Base-by-base conservation (phyloP, 345 rosid genomes). In the Laguncularia racemosa region DNA sequence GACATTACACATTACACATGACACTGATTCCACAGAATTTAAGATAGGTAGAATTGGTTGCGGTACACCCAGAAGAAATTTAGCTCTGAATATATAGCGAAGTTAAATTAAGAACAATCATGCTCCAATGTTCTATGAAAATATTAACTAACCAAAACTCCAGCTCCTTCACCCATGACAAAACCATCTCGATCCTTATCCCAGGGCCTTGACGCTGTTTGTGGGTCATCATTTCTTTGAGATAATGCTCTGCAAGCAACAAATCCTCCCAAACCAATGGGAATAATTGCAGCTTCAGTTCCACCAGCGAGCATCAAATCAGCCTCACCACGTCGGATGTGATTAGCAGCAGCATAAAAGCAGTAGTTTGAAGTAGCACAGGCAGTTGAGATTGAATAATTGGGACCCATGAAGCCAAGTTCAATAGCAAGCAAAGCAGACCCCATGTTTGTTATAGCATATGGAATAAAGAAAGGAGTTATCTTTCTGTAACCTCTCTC, bases 241-340 rank as follows among this genome's bases (percentile, higher is more conserved):
- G 99, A 95, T 56, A 95, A 62, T 10, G 97, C 99, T 78, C 99
- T 82, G 46, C 97, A 95, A 16, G 99, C 99, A 64, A 88, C 91
- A 68, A 95, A 95, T 57, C 99, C 96, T 58, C 96, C 96, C 86
- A 95, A 73, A 16, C 96, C 99, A 62, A 90, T 81, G 55, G 99
- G 99, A 72, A 95, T 82, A 55, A 95, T 80, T 38, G 96, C 95
- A 69, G 99, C 99, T 78, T 90, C 99, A 19, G 96, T 90, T 73
- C 99, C 97, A 63, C 99, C 99, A 61, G 99, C 96, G 77, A 95
- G 60, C 90, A 95, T 95, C 84, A 95, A 59, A 68, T 95, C 97
- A 67, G 97, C 99, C 83, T 90, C 97, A 40, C 96, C 97, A n/a
- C 93, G 89, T 26, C 92, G 99, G 59, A 90, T 95, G 75, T 90